A percentile compares a stretch with the other conserved stretches of the same genome.
Evolutionary conservation across 2,329 filamentous ascomycete species (phyloP).

Genomic region (Ceratocystis variospora): DNA sequence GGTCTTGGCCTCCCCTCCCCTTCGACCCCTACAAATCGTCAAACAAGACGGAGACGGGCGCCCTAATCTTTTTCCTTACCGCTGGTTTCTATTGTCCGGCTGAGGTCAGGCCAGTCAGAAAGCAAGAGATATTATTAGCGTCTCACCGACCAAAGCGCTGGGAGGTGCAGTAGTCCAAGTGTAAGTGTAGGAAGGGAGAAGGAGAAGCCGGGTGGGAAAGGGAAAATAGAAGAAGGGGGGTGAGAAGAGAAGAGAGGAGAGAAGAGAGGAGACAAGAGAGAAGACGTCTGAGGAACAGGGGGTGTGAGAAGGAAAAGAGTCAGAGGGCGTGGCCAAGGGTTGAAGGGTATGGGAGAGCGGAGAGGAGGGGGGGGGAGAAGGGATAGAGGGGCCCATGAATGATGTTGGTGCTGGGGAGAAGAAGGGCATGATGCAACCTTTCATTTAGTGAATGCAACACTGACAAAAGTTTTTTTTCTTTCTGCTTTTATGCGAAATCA

Average conservation of each 20-base stretch:
- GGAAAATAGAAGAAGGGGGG: neutral
- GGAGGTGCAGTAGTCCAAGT: neutral
- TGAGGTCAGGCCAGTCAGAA: too few species aligned
- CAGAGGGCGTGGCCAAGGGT: neutral
- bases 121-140: constrained; percentile 4
- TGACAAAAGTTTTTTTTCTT: neutral
- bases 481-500: neutral
- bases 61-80: neutral
- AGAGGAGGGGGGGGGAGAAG: neutral
- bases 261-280: neutral
- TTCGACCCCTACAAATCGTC: neutral
- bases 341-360: neutral
- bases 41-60: neutral
- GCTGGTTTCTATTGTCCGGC: neutral
- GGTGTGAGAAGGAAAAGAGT: neutral
- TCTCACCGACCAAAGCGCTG: neutral
- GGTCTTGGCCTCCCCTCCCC: neutral
- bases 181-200: neutral
- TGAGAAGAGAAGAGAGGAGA: neutral
- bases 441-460: neutral
- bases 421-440: constrained; percentile 1
- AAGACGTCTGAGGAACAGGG: neutral
- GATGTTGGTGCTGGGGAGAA: neutral
- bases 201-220: neutral
- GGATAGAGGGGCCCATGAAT: neutral